Evolutionary conservation across 176 grass and related monocot species (phyloP).

Genomic region (Thalia dealbata): DNA sequence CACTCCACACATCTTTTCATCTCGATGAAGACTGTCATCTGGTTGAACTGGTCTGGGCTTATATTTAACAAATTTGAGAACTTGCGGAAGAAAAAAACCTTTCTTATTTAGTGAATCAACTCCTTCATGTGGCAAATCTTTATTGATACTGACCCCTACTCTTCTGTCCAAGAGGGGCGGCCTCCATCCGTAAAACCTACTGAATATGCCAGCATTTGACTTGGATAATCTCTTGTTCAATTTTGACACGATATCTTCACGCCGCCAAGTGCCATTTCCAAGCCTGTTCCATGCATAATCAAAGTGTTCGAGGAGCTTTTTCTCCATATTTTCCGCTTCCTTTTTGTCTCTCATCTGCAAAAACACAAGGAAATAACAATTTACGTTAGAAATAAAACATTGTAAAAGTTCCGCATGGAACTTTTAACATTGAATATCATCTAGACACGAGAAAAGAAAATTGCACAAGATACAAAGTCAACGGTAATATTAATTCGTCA

Average conservation of each 20-base stretch:
- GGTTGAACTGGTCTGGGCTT: constrained; percentile 40
- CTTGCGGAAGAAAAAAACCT: constrained; percentile 50
- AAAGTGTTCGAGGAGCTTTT: constrained; percentile 58
- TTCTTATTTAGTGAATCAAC: constrained; percentile 13
- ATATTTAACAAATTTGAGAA: constrained; percentile 42
- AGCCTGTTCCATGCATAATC: constrained; percentile 96
- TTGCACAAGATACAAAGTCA: background rate
- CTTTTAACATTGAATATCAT: background rate
- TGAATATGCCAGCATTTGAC: constrained; percentile 26
- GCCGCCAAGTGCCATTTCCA: constrained; percentile 59
- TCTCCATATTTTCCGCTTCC: constrained; percentile 66
- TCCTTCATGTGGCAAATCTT: constrained; percentile 26
- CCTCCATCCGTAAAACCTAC: constrained; percentile 33
- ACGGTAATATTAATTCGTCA: too few species aligned
- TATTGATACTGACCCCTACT: constrained; percentile 54
- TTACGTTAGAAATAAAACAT: background rate
- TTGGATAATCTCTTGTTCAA: constrained; percentile 33
- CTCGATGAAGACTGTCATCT: background rate
- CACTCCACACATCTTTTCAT: constrained; percentile 21
- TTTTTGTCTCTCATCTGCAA: constrained; percentile 58
- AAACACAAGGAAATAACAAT: background rate
- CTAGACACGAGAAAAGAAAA: background rate
- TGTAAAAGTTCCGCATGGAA: background rate
- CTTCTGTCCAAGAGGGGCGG: constrained; percentile 39
- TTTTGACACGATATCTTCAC: constrained; percentile 63